phyloP scores from a whole-genome alignment of 768 basidiomycete species.

The Mycena leptocephala region DNA sequence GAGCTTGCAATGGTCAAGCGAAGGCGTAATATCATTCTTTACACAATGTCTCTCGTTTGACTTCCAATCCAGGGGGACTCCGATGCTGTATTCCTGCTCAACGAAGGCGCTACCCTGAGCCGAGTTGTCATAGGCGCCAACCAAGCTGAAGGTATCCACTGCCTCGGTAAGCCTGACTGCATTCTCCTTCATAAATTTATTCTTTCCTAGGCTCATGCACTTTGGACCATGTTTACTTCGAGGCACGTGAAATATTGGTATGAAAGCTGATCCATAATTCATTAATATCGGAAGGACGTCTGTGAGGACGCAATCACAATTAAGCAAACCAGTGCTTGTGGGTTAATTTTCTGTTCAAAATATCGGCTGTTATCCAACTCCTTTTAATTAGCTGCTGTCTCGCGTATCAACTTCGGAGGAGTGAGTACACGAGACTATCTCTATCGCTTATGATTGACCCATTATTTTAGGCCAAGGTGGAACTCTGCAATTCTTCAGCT shows the following conservation, averaged over 20 bases:
- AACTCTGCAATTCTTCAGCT: background rate
- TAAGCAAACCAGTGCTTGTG: slow-evolving; percentile 54
- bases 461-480: slow-evolving; percentile 46
- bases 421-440: background rate
- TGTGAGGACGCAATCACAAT: slow-evolving; percentile 60
- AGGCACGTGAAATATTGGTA: slow-evolving; percentile 36
- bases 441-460: background rate
- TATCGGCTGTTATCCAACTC: no score
- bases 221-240: slow-evolving; percentile 50
- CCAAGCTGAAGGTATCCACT: slow-evolving; percentile 60
- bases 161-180: slow-evolving; percentile 55
- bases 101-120: slow-evolving; percentile 58
- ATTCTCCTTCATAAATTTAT: background rate
- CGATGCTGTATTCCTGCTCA: slow-evolving; percentile 58
- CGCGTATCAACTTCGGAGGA: slow-evolving; percentile 10
- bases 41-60: slow-evolving; percentile 11
- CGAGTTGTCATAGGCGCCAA: slow-evolving; percentile 58
- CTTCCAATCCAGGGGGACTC: slow-evolving; percentile 50
- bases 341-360: background rate
- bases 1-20: slow-evolving; percentile 55
- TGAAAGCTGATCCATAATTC: background rate
- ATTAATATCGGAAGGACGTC: slow-evolving; percentile 44
- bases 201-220: slow-evolving; percentile 45
- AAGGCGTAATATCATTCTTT: slow-evolving; percentile 42
- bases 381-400: no score